Conservation (phyloP, 805 yeast species). For the Candida gorgasii region DNA sequence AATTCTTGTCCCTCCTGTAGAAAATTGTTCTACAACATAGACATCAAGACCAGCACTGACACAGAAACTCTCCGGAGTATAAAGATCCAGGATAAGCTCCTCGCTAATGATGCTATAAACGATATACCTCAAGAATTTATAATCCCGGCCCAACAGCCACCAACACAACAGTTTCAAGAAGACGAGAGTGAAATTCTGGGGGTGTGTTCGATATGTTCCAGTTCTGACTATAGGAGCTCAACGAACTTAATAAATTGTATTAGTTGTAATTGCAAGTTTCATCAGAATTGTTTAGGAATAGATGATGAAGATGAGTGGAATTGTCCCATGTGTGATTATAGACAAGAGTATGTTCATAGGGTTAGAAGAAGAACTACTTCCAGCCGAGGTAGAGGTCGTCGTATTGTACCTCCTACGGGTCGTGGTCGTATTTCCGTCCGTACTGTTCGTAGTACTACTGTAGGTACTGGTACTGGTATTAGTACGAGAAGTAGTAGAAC, state of each 20-base stretch:
- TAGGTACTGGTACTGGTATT: too few relatives aligned
- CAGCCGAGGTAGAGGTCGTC: not conserved
- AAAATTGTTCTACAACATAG: slow-evolving; percentile 38
- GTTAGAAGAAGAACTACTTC: not conserved
- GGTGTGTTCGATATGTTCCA: slow-evolving; percentile 28
- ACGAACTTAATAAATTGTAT: slow-evolving; percentile 27
- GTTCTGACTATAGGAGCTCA: slow-evolving; percentile 29
- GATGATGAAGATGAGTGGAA: slow-evolving; percentile 30
- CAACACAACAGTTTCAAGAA: not conserved
- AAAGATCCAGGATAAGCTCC: slow-evolving; percentile 30
- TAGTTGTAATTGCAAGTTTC: slow-evolving; percentile 43
- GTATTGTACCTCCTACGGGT: too few relatives aligned
- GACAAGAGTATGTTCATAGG: slow-evolving; percentile 27
- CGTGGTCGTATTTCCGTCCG: too few relatives aligned
- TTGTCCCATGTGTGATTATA: slow-evolving; percentile 53
- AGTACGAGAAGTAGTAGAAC: not conserved
- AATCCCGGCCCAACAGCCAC: slow-evolving; percentile 17
- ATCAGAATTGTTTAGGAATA: slow-evolving; percentile 39
- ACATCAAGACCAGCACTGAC: slow-evolving; percentile 18
- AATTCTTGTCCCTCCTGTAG: slow-evolving; percentile 67
- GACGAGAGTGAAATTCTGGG: slow-evolving; percentile 2
- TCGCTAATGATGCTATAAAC: slow-evolving; percentile 37
- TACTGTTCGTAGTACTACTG: too few relatives aligned
- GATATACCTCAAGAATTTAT: slow-evolving; percentile 38
- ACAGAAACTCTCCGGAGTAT: slow-evolving; percentile 9